Conservation (phyloP, 169 alveolate species). For the Neospora caninum region DNA sequence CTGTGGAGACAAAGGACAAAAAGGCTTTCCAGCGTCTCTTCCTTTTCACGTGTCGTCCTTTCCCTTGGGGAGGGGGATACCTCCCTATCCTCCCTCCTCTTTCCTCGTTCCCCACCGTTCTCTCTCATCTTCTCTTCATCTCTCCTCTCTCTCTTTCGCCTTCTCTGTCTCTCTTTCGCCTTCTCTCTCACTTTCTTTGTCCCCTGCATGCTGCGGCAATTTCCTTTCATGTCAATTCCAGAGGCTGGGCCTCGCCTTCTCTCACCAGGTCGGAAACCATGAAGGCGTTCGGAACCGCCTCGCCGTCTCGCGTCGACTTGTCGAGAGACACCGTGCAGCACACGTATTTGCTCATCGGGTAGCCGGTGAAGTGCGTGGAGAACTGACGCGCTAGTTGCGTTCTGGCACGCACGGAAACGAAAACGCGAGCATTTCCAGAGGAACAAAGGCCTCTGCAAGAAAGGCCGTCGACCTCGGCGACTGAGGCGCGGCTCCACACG, state of each 20-base stretch:
- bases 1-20: background rate
- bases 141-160: background rate
- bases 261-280: slow-evolving; percentile 85
- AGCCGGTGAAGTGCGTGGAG: slow-evolving; percentile 82
- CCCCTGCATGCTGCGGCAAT: background rate
- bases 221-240: background rate
- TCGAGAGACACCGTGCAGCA: slow-evolving; percentile 88
- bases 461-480: too few species aligned
- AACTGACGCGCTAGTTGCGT: slow-evolving; percentile 61
- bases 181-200: background rate
- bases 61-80: too few species aligned
- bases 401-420: slow-evolving; percentile 38
- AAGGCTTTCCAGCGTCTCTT: too few species aligned
- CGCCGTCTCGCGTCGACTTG: slow-evolving; percentile 50
- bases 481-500: too few species aligned
- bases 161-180: background rate
- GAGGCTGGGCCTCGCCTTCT: background rate
- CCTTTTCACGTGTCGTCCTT: too few species aligned
- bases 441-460: too few species aligned
- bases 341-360: slow-evolving; percentile 82
- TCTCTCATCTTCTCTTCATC: background rate
- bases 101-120: background rate
- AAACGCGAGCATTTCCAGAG: too few species aligned
- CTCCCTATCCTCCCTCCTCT: too few species aligned
- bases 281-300: slow-evolving; percentile 86